Conservation (phyloP, 257 asterid genomes). For the Ilex asprella region DNA sequence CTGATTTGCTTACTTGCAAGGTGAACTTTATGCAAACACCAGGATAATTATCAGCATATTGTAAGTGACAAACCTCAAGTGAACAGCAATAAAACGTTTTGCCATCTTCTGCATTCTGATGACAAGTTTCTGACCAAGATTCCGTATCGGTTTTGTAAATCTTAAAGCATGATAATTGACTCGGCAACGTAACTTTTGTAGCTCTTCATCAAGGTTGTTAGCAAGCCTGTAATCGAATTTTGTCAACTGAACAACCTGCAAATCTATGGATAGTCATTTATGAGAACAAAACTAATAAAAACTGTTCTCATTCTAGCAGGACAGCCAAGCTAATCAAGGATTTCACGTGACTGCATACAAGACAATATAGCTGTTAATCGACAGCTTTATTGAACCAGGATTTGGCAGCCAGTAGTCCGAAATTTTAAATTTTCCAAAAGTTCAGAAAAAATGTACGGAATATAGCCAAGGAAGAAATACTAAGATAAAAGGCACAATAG, state of each 20-base stretch:
- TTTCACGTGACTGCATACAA: not conserved
- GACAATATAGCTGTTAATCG: not conserved
- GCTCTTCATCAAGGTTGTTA: conserved; percentile 76
- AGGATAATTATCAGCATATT: conserved; percentile 12
- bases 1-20: too few relatives aligned
- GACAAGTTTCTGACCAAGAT: conserved; percentile 74
- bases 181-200: conserved; percentile 89
- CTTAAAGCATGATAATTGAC: conserved; percentile 90
- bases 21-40: not conserved
- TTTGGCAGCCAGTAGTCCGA: not conserved
- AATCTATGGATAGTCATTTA: conserved; percentile 2
- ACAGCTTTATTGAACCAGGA: not conserved
- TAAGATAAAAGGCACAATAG: too few relatives aligned
- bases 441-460: not conserved
- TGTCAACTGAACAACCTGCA: conserved; percentile 98
- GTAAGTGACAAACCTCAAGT: conserved; percentile 62
- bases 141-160: conserved; percentile 79
- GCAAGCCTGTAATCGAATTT: conserved; percentile 97
- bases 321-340: not conserved
- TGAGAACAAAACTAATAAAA: not conserved
- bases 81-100: conserved; percentile 83
- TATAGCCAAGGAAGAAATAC: not conserved
- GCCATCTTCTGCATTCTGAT: conserved; percentile 78
- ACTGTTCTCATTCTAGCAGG: not conserved
- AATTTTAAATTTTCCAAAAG: too few relatives aligned